These are phyloP conservation scores for Gossypium herbaceum DNA, from an alignment of 345 rosid species.

Conservation along the genomic window DNA sequence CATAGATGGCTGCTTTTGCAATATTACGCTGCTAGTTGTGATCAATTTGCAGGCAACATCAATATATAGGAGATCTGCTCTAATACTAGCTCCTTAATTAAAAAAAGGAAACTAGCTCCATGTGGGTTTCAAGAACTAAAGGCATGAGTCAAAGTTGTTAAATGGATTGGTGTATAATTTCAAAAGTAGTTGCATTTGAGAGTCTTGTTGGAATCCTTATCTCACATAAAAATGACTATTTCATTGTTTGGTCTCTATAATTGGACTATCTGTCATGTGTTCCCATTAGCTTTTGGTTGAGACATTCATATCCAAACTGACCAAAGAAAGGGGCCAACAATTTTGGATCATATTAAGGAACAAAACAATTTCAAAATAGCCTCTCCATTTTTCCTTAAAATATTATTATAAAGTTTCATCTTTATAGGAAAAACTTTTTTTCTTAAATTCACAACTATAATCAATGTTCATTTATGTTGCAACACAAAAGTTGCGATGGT, in stretches of 20 bases:
- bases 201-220: slow-evolving; percentile 1
- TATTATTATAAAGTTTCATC: too few relatives aligned
- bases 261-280: slow-evolving; percentile 7
- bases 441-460: not conserved
- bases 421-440: not conserved
- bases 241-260: slow-evolving; percentile 12
- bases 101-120: slow-evolving; percentile 2
- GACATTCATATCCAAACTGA: not conserved
- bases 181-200: slow-evolving; percentile 7
- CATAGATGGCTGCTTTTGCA: too few relatives aligned
- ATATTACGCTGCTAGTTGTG: not conserved
- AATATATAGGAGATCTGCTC: not conserved
- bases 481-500: too few relatives aligned
- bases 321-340: not conserved
- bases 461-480: not conserved
- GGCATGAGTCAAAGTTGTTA: slow-evolving; percentile 18
- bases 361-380: not conserved
- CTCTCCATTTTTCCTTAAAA: too few relatives aligned
- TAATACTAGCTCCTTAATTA: too few relatives aligned
- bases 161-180: not conserved
- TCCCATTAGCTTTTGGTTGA: slow-evolving; percentile 6
- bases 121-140: slow-evolving; percentile 19
- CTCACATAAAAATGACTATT: slow-evolving; percentile 10
- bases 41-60: not conserved
- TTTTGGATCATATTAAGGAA: not conserved